These are phyloP conservation scores for Medicago lupulina DNA, from an alignment of 306 rosid genomes.

Conservation along the genomic window DNA sequence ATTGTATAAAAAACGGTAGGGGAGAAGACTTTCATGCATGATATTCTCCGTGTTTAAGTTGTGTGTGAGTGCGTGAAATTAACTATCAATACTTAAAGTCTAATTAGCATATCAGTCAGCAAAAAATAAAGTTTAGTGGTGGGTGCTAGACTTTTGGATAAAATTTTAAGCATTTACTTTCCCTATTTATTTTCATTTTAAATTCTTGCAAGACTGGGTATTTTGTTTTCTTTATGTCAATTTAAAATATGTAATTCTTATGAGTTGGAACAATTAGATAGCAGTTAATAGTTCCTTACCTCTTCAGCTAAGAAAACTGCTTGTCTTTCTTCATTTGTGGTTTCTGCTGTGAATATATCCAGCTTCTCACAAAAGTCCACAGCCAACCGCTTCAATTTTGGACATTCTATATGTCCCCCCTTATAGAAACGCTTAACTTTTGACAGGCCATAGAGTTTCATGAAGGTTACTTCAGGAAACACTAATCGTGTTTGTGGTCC, in stretches of 20 bases:
- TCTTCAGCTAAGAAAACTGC: neutral
- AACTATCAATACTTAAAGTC: no score
- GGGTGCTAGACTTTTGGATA: neutral
- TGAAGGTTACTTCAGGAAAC: conserved; percentile 5
- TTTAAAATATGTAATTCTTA: neutral
- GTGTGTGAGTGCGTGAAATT: neutral
- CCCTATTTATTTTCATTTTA: neutral
- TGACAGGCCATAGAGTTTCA: neutral
- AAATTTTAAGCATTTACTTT: neutral
- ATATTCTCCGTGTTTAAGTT: neutral
- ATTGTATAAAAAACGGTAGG: conserved; percentile 3
- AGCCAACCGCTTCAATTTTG: conserved; percentile 2
- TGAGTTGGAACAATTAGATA: neutral
- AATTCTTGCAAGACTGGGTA: no score
- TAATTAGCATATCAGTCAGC: no score
- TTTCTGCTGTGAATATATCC: neutral
- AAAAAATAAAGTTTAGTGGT: no score
- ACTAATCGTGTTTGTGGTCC: neutral
- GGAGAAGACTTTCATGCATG: neutral
- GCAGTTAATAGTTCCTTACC: neutral
- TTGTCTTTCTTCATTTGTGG: neutral
- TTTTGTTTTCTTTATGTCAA: neutral
- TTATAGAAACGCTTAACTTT: neutral
- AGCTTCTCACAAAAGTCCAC: neutral
- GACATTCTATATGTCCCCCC: neutral